These are phyloP conservation scores for Pseudomonodictys pantanalensis DNA, from an alignment of 495 filamentous ascomycete species.

Conservation along the genomic window DNA sequence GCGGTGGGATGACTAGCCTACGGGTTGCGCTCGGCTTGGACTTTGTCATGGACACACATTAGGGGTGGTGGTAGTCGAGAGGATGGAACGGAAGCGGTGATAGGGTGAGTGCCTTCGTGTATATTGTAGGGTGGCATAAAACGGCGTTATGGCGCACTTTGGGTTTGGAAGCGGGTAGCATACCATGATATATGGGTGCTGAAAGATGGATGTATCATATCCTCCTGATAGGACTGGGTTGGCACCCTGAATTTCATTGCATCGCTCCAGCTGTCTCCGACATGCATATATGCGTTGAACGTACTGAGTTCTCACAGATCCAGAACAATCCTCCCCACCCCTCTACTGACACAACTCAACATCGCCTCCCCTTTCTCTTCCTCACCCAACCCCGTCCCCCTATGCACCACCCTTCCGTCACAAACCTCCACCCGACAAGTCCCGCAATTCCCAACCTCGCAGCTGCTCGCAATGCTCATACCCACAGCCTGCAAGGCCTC, in stretches of 20 bases:
- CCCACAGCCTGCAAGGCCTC: slow-evolving; percentile 45
- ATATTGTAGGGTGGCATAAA: too few species aligned
- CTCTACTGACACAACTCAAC: slow-evolving; percentile 43
- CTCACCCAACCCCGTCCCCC: slow-evolving; percentile 47
- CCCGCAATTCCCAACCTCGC: slow-evolving; percentile 59
- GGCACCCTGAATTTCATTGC: too few species aligned
- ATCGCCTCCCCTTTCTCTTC: slow-evolving; percentile 48
- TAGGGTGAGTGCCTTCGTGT: too few species aligned
- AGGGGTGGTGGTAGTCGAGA: too few species aligned
- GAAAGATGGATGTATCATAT: too few species aligned
- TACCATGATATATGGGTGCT: too few species aligned
- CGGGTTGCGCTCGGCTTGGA: background rate
- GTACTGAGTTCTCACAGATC: slow-evolving; percentile 7
- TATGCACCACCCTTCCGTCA: slow-evolving; percentile 52
- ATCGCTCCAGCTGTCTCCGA: too few species aligned
- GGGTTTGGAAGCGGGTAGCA: too few species aligned
- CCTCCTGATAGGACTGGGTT: too few species aligned
- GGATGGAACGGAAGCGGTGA: too few species aligned
- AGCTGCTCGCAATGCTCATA: slow-evolving; percentile 50
- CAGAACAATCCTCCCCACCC: slow-evolving; percentile 41
- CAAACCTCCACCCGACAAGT: slow-evolving; percentile 53
- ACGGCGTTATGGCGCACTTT: too few species aligned
- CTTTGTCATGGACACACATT: background rate
- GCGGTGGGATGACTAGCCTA: slow-evolving; percentile 9
- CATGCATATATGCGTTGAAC: background rate